phyloP scores from a whole-genome alignment of 805 yeast species.

The Yarrowia sp. region DNA sequence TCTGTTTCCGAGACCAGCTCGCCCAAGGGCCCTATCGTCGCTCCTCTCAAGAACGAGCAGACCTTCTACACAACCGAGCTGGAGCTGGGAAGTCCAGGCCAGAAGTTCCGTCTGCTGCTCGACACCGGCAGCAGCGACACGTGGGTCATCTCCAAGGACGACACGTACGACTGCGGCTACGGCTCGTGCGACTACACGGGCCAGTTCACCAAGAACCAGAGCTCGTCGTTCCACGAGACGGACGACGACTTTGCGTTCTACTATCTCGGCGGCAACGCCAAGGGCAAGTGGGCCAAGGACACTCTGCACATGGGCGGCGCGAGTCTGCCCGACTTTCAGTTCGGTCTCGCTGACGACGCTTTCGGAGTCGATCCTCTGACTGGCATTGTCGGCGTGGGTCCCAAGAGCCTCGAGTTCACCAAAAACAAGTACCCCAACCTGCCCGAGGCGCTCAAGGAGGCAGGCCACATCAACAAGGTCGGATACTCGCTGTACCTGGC shows the following conservation, averaged over 20 bases:
- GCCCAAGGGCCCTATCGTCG: slow-evolving; percentile 26
- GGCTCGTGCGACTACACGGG: slow-evolving; percentile 30
- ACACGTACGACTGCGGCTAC: slow-evolving; percentile 30
- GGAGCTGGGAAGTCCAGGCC: slow-evolving; percentile 56
- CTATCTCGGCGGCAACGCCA: slow-evolving; percentile 52
- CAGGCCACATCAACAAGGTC: slow-evolving; percentile 57
- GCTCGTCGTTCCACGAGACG: slow-evolving; percentile 36
- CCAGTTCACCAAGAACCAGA: slow-evolving; percentile 35
- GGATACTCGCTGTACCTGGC: slow-evolving; percentile 67
- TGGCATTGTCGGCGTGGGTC: slow-evolving; percentile 51
- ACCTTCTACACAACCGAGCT: slow-evolving; percentile 40
- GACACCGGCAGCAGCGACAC: slow-evolving; percentile 79
- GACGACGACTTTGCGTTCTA: slow-evolving; percentile 36
- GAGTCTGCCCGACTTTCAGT: slow-evolving; percentile 53
- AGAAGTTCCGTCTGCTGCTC: slow-evolving; percentile 54
- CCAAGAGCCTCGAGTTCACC: slow-evolving; percentile 54
- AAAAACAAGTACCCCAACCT: slow-evolving; percentile 54
- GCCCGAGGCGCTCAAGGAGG: slow-evolving; percentile 57
- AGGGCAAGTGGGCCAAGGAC: slow-evolving; percentile 66
- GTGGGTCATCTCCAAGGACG: slow-evolving; percentile 52
- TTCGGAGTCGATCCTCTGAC: slow-evolving; percentile 48
- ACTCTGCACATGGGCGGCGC: slow-evolving; percentile 54
- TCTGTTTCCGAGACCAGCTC: background rate
- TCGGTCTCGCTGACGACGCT: slow-evolving; percentile 72
- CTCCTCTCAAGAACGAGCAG: slow-evolving; percentile 37